These are phyloP conservation scores for Quercus phellos DNA, from an alignment of 331 rosid genomes.

Conservation along the genomic window DNA sequence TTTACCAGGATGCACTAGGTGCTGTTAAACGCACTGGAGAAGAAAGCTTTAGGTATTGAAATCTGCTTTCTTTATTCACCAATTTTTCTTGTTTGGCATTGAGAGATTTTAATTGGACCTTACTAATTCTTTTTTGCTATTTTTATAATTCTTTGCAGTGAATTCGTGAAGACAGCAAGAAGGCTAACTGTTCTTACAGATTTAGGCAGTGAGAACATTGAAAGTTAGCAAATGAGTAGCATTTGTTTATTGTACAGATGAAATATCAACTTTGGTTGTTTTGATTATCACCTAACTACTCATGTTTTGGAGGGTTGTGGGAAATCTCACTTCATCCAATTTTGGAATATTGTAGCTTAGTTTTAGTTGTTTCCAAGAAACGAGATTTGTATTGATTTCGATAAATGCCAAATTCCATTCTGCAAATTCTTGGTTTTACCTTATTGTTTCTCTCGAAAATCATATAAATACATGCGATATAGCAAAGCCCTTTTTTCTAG, in stretches of 20 bases:
- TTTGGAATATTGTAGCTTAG: conserved; percentile 30
- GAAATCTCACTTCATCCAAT: conserved; percentile 42
- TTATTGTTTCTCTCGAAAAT: neutral
- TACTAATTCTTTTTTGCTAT: neutral
- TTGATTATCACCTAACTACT: conserved; percentile 4
- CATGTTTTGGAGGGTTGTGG: conserved; percentile 15
- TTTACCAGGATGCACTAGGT: conserved; percentile 38
- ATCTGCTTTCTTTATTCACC: neutral
- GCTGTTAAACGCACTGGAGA: conserved; percentile 24
- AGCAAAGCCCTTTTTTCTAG: neutral
- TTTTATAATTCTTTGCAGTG: conserved; percentile 29
- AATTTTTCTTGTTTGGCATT: conserved; percentile 38
- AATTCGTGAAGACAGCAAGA: conserved; percentile 57
- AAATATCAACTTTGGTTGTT: conserved; percentile 22
- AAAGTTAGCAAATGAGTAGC: conserved; percentile 17
- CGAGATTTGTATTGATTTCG: conserved; percentile 9
- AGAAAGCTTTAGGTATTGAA: conserved; percentile 39
- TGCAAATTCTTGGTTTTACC: neutral
- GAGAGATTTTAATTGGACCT: neutral
- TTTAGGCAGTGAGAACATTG: conserved; percentile 28
- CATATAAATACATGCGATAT: neutral
- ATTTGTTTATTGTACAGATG: conserved; percentile 38
- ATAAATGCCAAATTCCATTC: conserved; percentile 1
- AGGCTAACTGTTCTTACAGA: conserved; percentile 38
- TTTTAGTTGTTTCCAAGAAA: neutral